Evolutionary conservation across 768 basidiomycete genomes (phyloP).

Genomic region (Boletus pseudo-olivaceus): DNA sequence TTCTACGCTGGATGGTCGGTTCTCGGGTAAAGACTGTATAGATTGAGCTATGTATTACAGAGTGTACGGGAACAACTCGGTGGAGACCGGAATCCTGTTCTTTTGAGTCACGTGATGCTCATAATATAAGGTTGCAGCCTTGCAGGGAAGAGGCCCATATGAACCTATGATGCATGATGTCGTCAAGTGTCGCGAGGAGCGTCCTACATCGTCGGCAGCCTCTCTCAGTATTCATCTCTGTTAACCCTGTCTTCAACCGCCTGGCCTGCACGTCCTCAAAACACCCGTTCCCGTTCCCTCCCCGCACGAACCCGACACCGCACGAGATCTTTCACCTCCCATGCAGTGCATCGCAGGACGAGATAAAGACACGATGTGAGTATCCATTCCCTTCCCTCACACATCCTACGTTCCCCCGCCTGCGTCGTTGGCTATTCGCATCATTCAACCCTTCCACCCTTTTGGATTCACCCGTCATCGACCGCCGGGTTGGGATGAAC

Average conservation of each 20-base stretch:
- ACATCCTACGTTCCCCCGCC: not conserved
- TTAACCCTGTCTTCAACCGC: not conserved
- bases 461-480: not conserved
- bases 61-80: no score
- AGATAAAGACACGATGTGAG: constrained; percentile 70
- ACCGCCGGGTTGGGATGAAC: not conserved
- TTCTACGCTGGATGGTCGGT: not conserved
- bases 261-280: constrained; percentile 13
- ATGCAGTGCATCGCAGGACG: constrained; percentile 47
- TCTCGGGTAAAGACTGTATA: not conserved
- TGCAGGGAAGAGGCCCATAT: no score
- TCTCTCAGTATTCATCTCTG: not conserved
- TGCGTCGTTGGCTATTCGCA: not conserved
- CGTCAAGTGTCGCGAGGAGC: not conserved
- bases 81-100: no score
- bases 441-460: not conserved
- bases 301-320: constrained; percentile 52
- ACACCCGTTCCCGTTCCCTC: constrained; percentile 47
- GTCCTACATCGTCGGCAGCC: not conserved
- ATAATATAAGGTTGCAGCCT: not conserved
- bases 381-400: not conserved
- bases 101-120: not conserved
- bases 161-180: constrained; percentile 8
- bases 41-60: no score
- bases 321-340: constrained; percentile 73